Evolutionary conservation across 2,329 filamentous ascomycete species (phyloP).

Genomic region (Fusarium bulbicola): DNA sequence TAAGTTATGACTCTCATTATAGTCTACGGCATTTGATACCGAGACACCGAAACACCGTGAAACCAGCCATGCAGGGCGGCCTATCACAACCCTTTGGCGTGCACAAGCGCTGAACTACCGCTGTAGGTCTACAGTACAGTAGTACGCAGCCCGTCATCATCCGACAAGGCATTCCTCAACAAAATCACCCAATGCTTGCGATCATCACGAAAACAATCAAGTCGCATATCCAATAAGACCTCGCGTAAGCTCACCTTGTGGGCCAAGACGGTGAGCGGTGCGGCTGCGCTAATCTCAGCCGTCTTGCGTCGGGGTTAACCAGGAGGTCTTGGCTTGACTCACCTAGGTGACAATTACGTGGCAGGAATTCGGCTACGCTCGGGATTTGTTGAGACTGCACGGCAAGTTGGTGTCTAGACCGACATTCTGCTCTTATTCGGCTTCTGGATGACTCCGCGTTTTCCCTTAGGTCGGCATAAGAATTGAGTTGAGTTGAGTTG

Average conservation of each 20-base stretch:
- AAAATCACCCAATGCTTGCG: constrained; percentile 8
- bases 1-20: constrained; percentile 19
- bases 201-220: constrained; percentile 25
- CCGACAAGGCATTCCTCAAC: constrained; percentile 19
- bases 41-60: constrained; percentile 11
- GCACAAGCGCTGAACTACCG: not conserved
- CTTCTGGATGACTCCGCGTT: constrained; percentile 2
- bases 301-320: constrained; percentile 32
- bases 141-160: constrained; percentile 4
- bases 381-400: constrained; percentile 20
- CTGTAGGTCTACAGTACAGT: not conserved
- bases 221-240: not conserved
- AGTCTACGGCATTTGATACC: not conserved
- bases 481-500: not conserved
- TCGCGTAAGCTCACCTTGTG: constrained; percentile 16
- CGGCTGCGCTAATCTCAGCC: constrained; percentile 24
- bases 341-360: constrained; percentile 30
- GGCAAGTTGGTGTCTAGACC: not conserved
- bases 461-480: constrained; percentile 16
- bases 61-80: constrained; percentile 1
- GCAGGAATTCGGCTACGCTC: constrained; percentile 20
- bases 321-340: constrained; percentile 24
- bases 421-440: not conserved
- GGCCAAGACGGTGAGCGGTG: not conserved
- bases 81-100: constrained; percentile 1